phyloP scores from a whole-genome alignment of 805 yeast genomes.

The Aciculoconidium aculeatum region DNA sequence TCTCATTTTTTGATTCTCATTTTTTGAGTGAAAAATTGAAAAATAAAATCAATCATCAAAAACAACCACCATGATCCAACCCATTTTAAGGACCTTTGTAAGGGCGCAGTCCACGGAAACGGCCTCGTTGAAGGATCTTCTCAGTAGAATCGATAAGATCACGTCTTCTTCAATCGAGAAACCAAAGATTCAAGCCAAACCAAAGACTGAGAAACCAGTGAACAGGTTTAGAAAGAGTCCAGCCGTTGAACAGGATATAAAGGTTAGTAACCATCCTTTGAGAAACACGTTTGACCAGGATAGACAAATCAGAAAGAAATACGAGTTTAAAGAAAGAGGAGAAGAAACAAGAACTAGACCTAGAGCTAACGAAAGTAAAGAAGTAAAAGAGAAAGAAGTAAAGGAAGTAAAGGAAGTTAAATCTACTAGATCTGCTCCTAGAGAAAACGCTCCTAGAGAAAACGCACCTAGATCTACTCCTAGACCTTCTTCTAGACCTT shows the following conservation, averaged over 20 bases:
- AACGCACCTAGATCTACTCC: no score
- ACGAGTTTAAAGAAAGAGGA: not conserved
- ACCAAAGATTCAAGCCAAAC: not conserved
- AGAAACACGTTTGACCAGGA: constrained; percentile 4
- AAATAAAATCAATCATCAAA: no score
- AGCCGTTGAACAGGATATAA: constrained; percentile 2
- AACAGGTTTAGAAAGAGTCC: constrained; percentile 2
- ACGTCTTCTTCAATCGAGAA: constrained; percentile 10
- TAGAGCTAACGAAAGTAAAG: no score
- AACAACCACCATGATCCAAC: no score
- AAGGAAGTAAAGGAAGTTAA: no score
- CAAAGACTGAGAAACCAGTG: not conserved
- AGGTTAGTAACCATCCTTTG: constrained; percentile 10
- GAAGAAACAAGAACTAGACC: no score
- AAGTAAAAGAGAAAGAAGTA: no score
- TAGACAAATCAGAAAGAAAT: not conserved
- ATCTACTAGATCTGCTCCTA: constrained; percentile 1
- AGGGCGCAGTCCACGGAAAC: no score
- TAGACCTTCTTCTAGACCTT: no score
- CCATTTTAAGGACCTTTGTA: no score
- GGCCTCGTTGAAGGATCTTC: constrained; percentile 28
- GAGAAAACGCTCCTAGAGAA: not conserved
- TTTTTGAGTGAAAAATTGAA: no score
- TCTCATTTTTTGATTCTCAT: no score
- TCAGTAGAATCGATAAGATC: constrained; percentile 31